Evolutionary conservation across 2,329 filamentous ascomycete genomes (phyloP).

Genomic region (Penicillium capsulatum): DNA sequence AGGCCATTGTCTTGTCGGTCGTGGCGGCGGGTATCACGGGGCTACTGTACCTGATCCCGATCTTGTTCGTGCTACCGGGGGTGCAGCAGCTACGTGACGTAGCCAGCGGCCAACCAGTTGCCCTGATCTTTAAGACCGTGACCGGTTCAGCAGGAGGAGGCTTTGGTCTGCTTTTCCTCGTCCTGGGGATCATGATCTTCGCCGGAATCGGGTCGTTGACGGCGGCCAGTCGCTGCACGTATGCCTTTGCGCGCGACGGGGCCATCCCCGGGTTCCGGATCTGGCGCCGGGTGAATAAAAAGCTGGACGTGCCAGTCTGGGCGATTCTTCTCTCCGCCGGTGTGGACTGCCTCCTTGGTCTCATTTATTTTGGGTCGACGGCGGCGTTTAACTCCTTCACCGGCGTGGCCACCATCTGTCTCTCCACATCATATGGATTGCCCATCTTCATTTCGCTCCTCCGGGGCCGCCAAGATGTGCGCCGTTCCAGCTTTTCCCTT

Average conservation of each 20-base stretch:
- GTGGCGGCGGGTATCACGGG: conserved; percentile 64
- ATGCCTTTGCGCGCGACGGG: conserved; percentile 70
- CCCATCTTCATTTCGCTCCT: conserved; percentile 69
- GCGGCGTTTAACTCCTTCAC: conserved; percentile 78
- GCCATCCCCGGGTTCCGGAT: conserved; percentile 66
- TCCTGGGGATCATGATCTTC: conserved; percentile 73
- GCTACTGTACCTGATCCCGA: conserved; percentile 64
- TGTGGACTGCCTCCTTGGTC: conserved; percentile 66
- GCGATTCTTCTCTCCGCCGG: conserved; percentile 64
- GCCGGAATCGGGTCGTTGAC: conserved; percentile 71
- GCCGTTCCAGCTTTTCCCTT: conserved; percentile 62
- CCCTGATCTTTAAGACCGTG: conserved; percentile 68
- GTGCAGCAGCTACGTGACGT: conserved; percentile 60
- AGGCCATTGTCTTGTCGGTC: conserved; percentile 66
- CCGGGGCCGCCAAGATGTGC: conserved; percentile 62
- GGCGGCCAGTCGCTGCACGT: conserved; percentile 68
- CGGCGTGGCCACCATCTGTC: conserved; percentile 73
- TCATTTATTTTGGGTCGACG: conserved; percentile 74
- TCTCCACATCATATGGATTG: conserved; percentile 69
- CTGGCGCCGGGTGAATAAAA: conserved; percentile 62
- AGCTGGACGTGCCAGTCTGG: conserved; percentile 65
- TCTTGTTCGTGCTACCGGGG: conserved; percentile 71
- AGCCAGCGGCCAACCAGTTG: conserved; percentile 70
- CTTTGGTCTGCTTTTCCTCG: conserved; percentile 69
- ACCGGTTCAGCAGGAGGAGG: conserved; percentile 69